phyloP scores from a whole-genome alignment of 371 early-diverging fungal genomes.

The Mortierella sp. region DNA sequence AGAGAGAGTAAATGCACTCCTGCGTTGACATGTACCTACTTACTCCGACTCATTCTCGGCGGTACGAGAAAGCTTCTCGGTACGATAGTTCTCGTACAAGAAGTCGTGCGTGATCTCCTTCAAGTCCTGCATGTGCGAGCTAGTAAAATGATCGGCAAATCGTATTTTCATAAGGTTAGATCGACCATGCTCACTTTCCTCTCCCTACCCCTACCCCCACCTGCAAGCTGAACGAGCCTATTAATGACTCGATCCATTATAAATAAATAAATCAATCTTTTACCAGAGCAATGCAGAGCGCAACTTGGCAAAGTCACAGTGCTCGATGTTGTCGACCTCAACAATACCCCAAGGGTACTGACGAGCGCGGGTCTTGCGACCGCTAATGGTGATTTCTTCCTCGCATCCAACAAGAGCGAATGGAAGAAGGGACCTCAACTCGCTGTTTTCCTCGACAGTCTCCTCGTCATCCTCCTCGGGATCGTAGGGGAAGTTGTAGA shows the following conservation, averaged over 20 bases:
- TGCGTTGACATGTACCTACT: slow-evolving; percentile 50
- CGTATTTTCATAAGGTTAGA: too few species aligned
- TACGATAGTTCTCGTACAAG: slow-evolving; percentile 97
- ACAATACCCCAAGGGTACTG: slow-evolving; percentile 99
- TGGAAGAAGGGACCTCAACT: slow-evolving; percentile 90
- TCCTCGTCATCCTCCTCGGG: slow-evolving; percentile 91
- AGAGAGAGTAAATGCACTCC: not conserved
- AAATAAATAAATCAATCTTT: too few species aligned
- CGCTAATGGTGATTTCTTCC: slow-evolving; percentile 89
- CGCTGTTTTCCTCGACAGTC: slow-evolving; percentile 95
- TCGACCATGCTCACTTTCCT: too few species aligned
- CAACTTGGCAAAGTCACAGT: slow-evolving; percentile 97
- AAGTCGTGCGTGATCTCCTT: slow-evolving; percentile 95
- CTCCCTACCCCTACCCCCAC: too few species aligned
- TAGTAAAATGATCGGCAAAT: slow-evolving; percentile 49
- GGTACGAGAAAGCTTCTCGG: slow-evolving; percentile 88
- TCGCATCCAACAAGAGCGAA: slow-evolving; percentile 98
- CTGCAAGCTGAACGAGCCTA: too few species aligned
- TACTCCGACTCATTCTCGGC: slow-evolving; percentile 67
- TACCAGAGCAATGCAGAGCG: slow-evolving; percentile 81
- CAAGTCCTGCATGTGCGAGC: slow-evolving; percentile 94
- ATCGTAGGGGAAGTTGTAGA: slow-evolving; percentile 86
- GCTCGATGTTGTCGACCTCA: slow-evolving; percentile 90
- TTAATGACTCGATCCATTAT: too few species aligned
- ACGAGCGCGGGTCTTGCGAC: slow-evolving; percentile 89